A percentile compares a stretch with the other conserved stretches of the same genome.
Evolutionary conservation across 345 rosid genomes (phyloP).

Genomic region (Salix udensis): DNA sequence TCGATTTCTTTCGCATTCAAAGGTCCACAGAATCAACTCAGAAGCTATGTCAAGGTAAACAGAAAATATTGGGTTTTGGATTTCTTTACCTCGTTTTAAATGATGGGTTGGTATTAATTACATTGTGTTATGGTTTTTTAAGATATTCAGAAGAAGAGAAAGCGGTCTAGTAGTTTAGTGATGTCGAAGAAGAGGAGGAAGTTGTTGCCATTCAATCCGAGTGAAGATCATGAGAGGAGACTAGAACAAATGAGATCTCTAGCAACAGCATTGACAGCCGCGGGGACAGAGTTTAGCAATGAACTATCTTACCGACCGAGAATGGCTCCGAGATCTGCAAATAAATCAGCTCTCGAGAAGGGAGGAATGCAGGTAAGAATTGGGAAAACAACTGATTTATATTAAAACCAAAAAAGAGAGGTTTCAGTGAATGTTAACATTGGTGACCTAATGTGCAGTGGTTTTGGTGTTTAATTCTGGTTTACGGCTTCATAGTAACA

Average conservation of each 20-base stretch:
- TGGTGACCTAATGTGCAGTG: not conserved
- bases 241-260: constrained; percentile 28
- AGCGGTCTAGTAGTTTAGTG: constrained; percentile 11
- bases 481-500: not conserved
- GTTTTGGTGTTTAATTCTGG: not conserved
- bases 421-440: not conserved
- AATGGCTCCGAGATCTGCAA: constrained; percentile 28
- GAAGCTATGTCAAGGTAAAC: constrained; percentile 18
- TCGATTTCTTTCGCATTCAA: constrained; percentile 30
- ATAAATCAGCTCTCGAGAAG: constrained; percentile 24
- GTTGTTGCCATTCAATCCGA: constrained; percentile 21
- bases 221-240: constrained; percentile 23
- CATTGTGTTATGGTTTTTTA: not conserved
- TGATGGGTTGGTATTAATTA: not conserved
- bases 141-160: constrained; percentile 23
- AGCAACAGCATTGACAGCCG: constrained; percentile 26
- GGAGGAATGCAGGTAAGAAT: constrained; percentile 31
- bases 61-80: not conserved
- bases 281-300: constrained; percentile 20
- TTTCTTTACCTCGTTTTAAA: not conserved
- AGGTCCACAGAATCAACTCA: constrained; percentile 5
- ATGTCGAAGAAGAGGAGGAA: constrained; percentile 28
- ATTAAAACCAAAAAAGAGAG: not conserved
- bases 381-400: not conserved
- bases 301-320: constrained; percentile 18